Base-by-base conservation (phyloP, 208 protist genomes). In the Wallacemonas rigidus region DNA sequence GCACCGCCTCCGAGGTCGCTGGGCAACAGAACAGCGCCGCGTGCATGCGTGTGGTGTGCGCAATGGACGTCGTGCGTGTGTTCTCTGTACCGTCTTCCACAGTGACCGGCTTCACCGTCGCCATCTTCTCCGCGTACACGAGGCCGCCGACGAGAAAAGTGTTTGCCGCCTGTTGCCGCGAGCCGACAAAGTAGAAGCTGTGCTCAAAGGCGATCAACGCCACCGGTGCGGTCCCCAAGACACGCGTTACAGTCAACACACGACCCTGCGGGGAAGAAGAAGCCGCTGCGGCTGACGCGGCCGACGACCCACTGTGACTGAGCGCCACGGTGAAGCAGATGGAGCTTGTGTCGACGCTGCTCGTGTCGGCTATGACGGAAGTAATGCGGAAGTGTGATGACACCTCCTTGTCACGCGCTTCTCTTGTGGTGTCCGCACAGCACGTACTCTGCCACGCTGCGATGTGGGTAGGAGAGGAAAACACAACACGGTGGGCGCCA, bases 121-220 rank as follows among this genome's bases (percentile, higher is more conserved):
- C 5, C 4, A 38, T 40, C 38, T 67, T 47, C 58, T 51, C 41
- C 58, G 55, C 54, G 67, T 78, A 85, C 41, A 76, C 69, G 39
- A 85, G 70, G 1, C 73, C 76, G n/a, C 76, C 75, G 17, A 85
- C 62, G 48, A 85, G 38, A 45, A 85, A 79, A 3, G 73, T 73
- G 48, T 79, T 76, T 54, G 79, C 71, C 51, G 74, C 75, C 62
- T 81, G 76, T 41, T 39, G 60, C 11, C 80, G 72, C 14, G 76
- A 72, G 64, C 80, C 80, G 35, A 85, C 73, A 54, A 75, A 81
- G 71, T 85, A 85, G 67, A 80, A 79, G 58, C 80, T 74, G 71
- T 85, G 80, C 68, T 85, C 80, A 35, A 85, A 65, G 6, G 40
- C 5, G 14, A 53, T 9, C n/a, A 74, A 60, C 47, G 53, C 5